Evolutionary conservation across 2,329 filamentous ascomycete genomes (phyloP).

Genomic region (Capronia americana): DNA sequence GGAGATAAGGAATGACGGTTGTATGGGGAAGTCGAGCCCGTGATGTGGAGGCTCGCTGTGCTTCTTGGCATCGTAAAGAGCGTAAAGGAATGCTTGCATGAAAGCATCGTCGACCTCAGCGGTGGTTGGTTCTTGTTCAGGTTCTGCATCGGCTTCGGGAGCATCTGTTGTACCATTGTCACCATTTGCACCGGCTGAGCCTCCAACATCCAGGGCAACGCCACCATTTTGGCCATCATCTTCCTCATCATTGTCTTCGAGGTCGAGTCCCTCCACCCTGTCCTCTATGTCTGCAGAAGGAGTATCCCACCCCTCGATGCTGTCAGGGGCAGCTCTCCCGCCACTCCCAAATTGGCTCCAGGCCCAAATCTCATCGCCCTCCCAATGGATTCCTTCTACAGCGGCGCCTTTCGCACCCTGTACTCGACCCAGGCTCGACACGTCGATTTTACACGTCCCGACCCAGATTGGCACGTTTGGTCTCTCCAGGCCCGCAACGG

Average conservation of each 20-base stretch:
- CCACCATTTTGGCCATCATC: constrained; percentile 54
- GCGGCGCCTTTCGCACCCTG: constrained; percentile 69
- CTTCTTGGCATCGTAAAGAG: constrained; percentile 65
- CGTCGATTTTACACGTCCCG: constrained; percentile 69
- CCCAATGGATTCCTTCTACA: constrained; percentile 70
- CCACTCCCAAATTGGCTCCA: constrained; percentile 64
- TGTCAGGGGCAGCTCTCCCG: constrained; percentile 60
- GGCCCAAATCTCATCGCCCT: constrained; percentile 71
- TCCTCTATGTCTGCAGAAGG: constrained; percentile 46
- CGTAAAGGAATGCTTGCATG: constrained; percentile 68
- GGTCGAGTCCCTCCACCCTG: constrained; percentile 49
- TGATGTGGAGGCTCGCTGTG: constrained; percentile 60
- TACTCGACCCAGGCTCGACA: constrained; percentile 60
- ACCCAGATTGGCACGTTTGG: constrained; percentile 69
- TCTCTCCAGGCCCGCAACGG: constrained; percentile 64
- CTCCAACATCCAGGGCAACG: constrained; percentile 44
- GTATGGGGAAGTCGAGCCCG: constrained; percentile 67
- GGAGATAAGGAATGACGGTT: constrained; percentile 68
- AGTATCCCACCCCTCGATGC: constrained; percentile 59
- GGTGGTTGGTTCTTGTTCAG: constrained; percentile 62
- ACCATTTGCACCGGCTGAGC: constrained; percentile 31
- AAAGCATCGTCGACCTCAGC: constrained; percentile 72
- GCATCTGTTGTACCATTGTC: constrained; percentile 33
- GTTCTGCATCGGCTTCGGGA: constrained; percentile 45
- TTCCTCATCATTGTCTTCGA: constrained; percentile 54